Percentiles rank a stretch among this genome's conserved stretches.
Conservation (phyloP, 208 protist species). For the Crithidia thermophila region DNA sequence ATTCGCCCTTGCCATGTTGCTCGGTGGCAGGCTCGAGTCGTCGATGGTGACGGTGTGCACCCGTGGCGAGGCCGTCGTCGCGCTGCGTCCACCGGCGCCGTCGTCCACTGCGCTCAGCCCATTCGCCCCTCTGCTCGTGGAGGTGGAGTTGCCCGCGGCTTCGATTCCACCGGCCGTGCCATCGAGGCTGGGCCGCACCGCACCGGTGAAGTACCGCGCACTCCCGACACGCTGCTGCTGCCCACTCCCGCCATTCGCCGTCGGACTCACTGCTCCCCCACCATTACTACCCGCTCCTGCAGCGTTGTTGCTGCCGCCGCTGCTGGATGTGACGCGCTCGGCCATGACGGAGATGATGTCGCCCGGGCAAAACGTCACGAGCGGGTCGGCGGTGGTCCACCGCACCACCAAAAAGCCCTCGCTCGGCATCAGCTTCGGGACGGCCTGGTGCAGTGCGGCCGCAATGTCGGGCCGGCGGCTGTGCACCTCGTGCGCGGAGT, state of each 20-base stretch:
- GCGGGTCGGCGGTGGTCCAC: slow-evolving; percentile 38
- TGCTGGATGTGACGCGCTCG: slow-evolving; percentile 7
- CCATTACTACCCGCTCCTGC: too few relatives aligned
- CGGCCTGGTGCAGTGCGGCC: slow-evolving; percentile 9
- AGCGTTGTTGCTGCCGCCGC: neutral
- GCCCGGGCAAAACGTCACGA: slow-evolving; percentile 33
- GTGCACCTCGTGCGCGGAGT: slow-evolving; percentile 16
- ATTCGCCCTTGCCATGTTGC: too few relatives aligned
- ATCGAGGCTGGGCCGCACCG: neutral
- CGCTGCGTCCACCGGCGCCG: neutral
- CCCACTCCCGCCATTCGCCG: neutral
- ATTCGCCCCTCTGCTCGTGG: neutral
- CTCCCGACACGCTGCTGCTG: neutral
- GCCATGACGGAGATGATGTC: slow-evolving; percentile 34
- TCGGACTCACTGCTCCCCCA: neutral
- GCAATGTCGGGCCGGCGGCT: slow-evolving; percentile 32
- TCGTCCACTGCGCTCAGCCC: too few relatives aligned
- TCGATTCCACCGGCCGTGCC: neutral
- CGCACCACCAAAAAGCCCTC: slow-evolving; percentile 34
- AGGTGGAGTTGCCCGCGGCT: neutral
- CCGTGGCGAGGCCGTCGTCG: slow-evolving; percentile 5
- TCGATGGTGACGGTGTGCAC: slow-evolving; percentile 12
- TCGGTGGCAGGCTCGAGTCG: slow-evolving; percentile 2
- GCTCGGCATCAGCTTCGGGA: slow-evolving; percentile 29
- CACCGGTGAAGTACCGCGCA: slow-evolving; percentile 11